Evolutionary conservation across 495 filamentous ascomycete species (phyloP), one percentile per base, ranked within the genome.

Genomic region (Hyaloscypha hepaticicola): DNA sequence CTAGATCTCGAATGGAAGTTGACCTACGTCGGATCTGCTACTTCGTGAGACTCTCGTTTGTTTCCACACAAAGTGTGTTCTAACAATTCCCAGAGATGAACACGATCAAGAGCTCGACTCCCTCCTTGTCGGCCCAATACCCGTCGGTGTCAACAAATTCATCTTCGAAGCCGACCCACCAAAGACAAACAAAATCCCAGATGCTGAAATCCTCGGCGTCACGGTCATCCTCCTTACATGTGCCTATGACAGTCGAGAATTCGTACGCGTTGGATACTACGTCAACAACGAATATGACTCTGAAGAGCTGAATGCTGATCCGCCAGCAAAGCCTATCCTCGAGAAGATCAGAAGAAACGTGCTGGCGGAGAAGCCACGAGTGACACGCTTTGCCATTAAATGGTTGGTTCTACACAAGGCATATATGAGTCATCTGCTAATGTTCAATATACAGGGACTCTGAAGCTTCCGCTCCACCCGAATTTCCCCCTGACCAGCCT

Each of bases 81-180:
- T 60, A 66, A 77, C 72, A 72, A 6, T 26, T 8, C 27, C 55
- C 66, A 96, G 91, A 31, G 92, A 93, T 73, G 90, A 97, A 74
- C 92, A 98, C 77, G 95, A 99, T 74, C 94, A 98, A 78, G 94
- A 97, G 77, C 92, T 99, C 69, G 95, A 98, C 79, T 92, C 90
- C 29, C 87, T 99, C 41, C 89, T 97, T 51, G 95, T 99, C 65
- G 95, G 95, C 25, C 95, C 95, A 16, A 93, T 99, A 72, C 95
- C 95, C 1, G 90, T 96, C 55, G 95, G 95, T 55, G 90, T 97
- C 74, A 99, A 98, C 81, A 98, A 98, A 74, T 99, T 99, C 80
- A 83, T 96, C 72, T 99, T 99, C 78, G 92, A 96, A 78, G 95
- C 96, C 66, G 92, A 96, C 72, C 83, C 95, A 31, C 95, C 95